Evolutionary conservation across 495 filamentous ascomycete genomes (phyloP), one percentile per base, ranked within the genome.

Genomic region (Aspergillus mulundensis): DNA sequence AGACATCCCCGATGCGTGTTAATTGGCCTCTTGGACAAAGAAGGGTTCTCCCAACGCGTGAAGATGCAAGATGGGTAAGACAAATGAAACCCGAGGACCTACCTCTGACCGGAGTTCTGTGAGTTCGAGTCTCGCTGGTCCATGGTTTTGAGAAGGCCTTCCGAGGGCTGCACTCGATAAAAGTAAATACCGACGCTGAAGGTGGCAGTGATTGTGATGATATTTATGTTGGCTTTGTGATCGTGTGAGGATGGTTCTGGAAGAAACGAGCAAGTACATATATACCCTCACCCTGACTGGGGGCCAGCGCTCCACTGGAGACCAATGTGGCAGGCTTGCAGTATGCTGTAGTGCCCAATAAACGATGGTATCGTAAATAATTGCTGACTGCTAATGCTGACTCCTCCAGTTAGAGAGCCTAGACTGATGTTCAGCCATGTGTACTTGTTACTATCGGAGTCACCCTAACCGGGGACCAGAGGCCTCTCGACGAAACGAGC

Each of bases 21-120:
- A 19, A 5, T 36, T 21, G 11, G 19, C 10, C 7, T 25, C 21
- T 18, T 32, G 10, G 54, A 44, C 5, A 8, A 16, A 21, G 11
- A 0, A 40, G 47, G n/a, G 19, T 32, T 43, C 40, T 5, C 6
- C 39, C 8, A 21, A 32, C 15, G 20, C 6, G 38, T 24, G 11
- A 38, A 25, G 30, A 5, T 7, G n/a, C 11, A 24, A 25, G 23
- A 41, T 14, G 25, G 12, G 43, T 24, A 23, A 16, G 32, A 43
- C 20, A 3, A 23, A 36, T 25, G 24, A 50, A 36, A 23, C 28
- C 28, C 10, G 21, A 49, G 21, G 10, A 56, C 54, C 36, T 49
- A 56, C 54, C 39, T 43, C 28, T 56, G 34, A 23, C 38, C 16
- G 18, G 45, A 50, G 38, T 42, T 28, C 25, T 50, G 45, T 23